Evolutionary conservation across 2,329 filamentous ascomycete species (phyloP).

Genomic region (Verticillium alfalfae): DNA sequence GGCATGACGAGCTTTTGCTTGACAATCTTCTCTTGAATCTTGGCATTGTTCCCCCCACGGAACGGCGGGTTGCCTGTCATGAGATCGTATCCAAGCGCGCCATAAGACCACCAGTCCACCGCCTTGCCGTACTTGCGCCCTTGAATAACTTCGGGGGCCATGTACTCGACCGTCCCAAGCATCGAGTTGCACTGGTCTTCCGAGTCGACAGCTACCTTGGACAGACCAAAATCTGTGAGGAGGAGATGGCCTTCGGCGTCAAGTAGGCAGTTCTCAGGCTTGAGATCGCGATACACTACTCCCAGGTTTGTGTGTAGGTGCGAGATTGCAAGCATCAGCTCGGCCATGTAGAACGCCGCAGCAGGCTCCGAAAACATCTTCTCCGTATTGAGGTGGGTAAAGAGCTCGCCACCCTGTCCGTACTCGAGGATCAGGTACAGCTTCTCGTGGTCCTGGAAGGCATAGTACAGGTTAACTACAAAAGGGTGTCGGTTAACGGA

Average conservation of each 20-base stretch:
- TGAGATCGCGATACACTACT: constrained; percentile 93
- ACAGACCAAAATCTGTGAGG: constrained; percentile 93
- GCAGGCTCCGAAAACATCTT: constrained; percentile 91
- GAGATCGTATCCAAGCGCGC: constrained; percentile 85
- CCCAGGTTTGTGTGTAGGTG: constrained; percentile 89
- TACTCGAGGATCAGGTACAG: constrained; percentile 97
- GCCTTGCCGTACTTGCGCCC: constrained; percentile 88
- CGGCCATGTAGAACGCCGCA: constrained; percentile 96
- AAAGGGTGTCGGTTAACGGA: constrained; percentile 96
- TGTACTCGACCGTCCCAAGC: constrained; percentile 94
- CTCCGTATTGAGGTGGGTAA: constrained; percentile 88
- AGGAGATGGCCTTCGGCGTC: constrained; percentile 89
- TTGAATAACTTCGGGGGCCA: constrained; percentile 92
- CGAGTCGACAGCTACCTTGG: constrained; percentile 78
- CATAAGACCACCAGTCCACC: constrained; percentile 98
- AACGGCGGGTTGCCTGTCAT: constrained; percentile 92
- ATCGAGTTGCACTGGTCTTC: constrained; percentile 76
- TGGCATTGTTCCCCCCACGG: constrained; percentile 82
- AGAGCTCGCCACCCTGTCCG: constrained; percentile 92
- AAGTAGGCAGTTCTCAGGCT: constrained; percentile 94
- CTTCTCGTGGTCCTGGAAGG: constrained; percentile 97
- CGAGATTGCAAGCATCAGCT: constrained; percentile 90
- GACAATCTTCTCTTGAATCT: constrained; percentile 93
- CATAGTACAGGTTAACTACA: constrained; percentile 96
- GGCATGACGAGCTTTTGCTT: constrained; percentile 86